Evolutionary conservation across 2,329 filamentous ascomycete species (phyloP).

Genomic region (Xylariaceae sp.): DNA sequence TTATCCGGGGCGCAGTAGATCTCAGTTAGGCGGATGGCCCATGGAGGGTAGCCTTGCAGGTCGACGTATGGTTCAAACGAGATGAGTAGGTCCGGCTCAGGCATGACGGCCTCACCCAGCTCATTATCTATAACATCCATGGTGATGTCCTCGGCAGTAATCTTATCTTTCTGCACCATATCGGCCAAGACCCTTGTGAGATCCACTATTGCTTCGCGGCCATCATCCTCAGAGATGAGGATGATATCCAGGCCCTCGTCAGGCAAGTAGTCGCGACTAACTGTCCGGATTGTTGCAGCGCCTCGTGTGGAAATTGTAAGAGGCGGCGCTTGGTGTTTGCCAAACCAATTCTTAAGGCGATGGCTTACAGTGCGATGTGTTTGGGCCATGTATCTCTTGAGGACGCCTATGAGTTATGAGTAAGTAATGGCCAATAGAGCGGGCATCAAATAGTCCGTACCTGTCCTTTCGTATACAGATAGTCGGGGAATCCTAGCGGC

Average conservation of each 20-base stretch:
- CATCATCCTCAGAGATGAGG: conserved; percentile 85
- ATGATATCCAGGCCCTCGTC: conserved; percentile 63
- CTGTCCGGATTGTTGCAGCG: conserved; percentile 46
- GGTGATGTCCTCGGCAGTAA: conserved; percentile 81
- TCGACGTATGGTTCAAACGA: conserved; percentile 85
- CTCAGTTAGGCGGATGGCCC: conserved; percentile 94
- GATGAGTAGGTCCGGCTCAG: conserved; percentile 87
- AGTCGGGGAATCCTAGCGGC: conserved; percentile 86
- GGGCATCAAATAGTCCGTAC: conserved; percentile 52
- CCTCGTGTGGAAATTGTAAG: conserved; percentile 63
- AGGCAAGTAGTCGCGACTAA: conserved; percentile 38
- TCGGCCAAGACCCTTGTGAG: conserved; percentile 91
- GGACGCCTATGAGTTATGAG: conserved; percentile 63
- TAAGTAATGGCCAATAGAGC: conserved; percentile 24
- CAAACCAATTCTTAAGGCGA: conserved; percentile 88
- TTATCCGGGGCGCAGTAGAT: conserved; percentile 84
- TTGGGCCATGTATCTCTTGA: conserved; percentile 89
- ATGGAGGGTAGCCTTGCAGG: conserved; percentile 91
- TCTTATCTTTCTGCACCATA: conserved; percentile 90
- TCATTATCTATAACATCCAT: conserved; percentile 88
- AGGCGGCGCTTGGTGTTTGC: conserved; percentile 68
- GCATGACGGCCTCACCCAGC: conserved; percentile 77
- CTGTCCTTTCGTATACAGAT: conserved; percentile 90
- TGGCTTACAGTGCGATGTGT: conserved; percentile 79
- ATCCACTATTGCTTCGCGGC: conserved; percentile 91